These are phyloP conservation scores for Fomes fomentarius DNA, from an alignment of 1,284 basidiomycete species.

Conservation along the genomic window DNA sequence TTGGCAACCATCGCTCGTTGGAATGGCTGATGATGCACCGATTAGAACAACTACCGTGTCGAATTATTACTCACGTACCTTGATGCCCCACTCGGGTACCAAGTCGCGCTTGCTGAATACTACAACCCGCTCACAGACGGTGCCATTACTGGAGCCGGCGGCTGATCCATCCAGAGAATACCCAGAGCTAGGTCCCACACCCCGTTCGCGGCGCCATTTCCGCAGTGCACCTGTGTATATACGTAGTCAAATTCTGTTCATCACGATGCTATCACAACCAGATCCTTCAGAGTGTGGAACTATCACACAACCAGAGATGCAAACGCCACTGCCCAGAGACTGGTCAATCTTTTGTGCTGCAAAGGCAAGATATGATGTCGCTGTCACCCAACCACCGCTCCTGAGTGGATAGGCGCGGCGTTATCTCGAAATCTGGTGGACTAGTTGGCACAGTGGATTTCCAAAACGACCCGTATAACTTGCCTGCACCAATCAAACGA, in stretches of 20 bases:
- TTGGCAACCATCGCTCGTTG: constrained; percentile 64
- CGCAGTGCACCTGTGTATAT: constrained; percentile 52
- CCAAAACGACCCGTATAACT: too few relatives aligned
- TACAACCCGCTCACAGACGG: constrained; percentile 81
- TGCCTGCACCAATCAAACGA: too few relatives aligned
- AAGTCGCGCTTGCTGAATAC: constrained; percentile 95
- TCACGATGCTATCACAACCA: too few relatives aligned
- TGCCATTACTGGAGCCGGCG: constrained; percentile 23
- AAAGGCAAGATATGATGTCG: too few relatives aligned
- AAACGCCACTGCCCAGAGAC: too few relatives aligned
- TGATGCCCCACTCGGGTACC: constrained; percentile 82
- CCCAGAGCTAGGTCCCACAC: constrained; percentile 33
- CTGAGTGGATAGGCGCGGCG: too few relatives aligned
- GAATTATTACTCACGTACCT: constrained; percentile 51
- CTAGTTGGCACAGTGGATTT: too few relatives aligned
- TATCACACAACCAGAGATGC: too few relatives aligned
- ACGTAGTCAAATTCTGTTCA: neutral
- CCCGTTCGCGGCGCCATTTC: constrained; percentile 67
- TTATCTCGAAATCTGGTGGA: too few relatives aligned
- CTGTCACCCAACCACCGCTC: too few relatives aligned
- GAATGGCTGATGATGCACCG: constrained; percentile 73
- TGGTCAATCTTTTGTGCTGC: too few relatives aligned
- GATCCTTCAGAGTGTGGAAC: too few relatives aligned
- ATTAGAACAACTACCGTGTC: constrained; percentile 6
- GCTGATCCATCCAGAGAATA: constrained; percentile 2